These are phyloP conservation scores for Urtica urens DNA, from an alignment of 306 rosid species.

Conservation along the genomic window DNA sequence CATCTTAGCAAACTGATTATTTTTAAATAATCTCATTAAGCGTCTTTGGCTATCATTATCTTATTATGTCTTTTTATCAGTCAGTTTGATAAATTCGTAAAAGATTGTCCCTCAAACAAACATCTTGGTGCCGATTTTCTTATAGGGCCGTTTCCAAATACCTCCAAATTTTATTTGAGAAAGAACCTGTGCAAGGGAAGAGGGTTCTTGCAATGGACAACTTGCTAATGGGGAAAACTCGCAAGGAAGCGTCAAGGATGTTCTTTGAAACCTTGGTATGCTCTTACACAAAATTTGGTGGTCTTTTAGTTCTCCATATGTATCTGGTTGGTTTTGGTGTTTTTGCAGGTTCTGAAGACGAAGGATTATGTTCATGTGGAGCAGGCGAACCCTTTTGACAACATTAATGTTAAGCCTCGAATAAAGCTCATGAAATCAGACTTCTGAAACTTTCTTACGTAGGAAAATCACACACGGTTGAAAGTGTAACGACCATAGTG, in stretches of 20 bases:
- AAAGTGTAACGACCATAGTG: constrained; percentile 24
- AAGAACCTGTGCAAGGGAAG: constrained; percentile 54
- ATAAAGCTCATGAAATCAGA: constrained; percentile 76
- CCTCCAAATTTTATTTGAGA: constrained; percentile 74
- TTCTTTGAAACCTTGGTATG: constrained; percentile 74
- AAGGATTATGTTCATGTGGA: constrained; percentile 88
- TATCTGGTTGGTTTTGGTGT: not conserved
- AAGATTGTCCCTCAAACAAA: not conserved
- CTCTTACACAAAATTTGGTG: constrained; percentile 2
- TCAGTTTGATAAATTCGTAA: not conserved
- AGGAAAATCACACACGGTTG: constrained; percentile 51
- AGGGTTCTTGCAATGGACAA: constrained; percentile 59
- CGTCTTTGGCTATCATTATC: not conserved
- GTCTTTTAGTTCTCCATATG: not conserved
- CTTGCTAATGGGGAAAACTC: constrained; percentile 54
- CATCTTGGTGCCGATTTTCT: constrained; percentile 12
- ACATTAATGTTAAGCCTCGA: constrained; percentile 54
- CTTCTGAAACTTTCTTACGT: constrained; percentile 53
- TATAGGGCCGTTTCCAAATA: constrained; percentile 90
- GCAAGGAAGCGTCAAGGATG: constrained; percentile 75
- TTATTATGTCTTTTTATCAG: not conserved
- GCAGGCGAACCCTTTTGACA: constrained; percentile 61
- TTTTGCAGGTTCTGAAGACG: constrained; percentile 85
- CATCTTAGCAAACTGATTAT: not conserved
- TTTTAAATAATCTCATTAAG: not conserved